Evolutionary conservation across 2,329 filamentous ascomycete genomes (phyloP).

Genomic region (Aspergillus costaricaensis): DNA sequence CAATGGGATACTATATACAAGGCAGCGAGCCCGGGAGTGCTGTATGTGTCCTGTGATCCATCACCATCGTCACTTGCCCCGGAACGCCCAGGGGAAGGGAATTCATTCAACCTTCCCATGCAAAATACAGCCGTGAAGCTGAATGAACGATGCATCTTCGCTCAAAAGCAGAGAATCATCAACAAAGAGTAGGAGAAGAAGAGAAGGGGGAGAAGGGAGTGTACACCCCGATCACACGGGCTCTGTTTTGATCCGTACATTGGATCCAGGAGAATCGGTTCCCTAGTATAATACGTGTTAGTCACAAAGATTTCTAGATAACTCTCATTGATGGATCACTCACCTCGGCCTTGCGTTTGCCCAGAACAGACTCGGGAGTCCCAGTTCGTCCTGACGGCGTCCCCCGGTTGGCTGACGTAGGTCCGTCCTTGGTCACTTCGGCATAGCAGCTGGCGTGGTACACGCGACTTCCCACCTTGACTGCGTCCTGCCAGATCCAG

Average conservation of each 20-base stretch:
- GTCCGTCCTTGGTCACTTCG: conserved; percentile 72
- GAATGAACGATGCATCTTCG: conserved; percentile 18
- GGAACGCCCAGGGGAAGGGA: not conserved
- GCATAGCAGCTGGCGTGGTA: conserved; percentile 89
- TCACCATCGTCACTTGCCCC: not conserved
- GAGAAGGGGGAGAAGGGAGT: not conserved
- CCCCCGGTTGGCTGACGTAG: conserved; percentile 32
- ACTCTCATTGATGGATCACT: conserved; percentile 12
- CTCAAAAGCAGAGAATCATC: conserved; percentile 8
- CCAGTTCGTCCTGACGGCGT: conserved; percentile 44
- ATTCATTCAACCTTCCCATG: not conserved
- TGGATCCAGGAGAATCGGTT: conserved; percentile 36
- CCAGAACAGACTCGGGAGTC: conserved; percentile 67
- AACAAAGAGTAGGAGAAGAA: conserved; percentile 7
- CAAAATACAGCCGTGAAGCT: conserved; percentile 19
- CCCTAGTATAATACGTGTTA: conserved; percentile 28
- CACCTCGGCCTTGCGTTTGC: conserved; percentile 75
- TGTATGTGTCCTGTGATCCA: conserved; percentile 6
- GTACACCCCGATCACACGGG: conserved; percentile 29
- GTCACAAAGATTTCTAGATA: not conserved
- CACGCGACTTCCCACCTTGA: conserved; percentile 73
- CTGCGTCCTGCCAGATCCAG: conserved; percentile 93
- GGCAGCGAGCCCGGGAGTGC: not conserved
- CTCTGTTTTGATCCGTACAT: conserved; percentile 44
- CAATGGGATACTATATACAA: conserved; percentile 3